A percentile compares a stretch with the other conserved stretches of the same genome.
These are phyloP conservation scores for Trichosporon sp. DNA, from an alignment of 1,284 basidiomycete species.

Conservation along the genomic window DNA sequence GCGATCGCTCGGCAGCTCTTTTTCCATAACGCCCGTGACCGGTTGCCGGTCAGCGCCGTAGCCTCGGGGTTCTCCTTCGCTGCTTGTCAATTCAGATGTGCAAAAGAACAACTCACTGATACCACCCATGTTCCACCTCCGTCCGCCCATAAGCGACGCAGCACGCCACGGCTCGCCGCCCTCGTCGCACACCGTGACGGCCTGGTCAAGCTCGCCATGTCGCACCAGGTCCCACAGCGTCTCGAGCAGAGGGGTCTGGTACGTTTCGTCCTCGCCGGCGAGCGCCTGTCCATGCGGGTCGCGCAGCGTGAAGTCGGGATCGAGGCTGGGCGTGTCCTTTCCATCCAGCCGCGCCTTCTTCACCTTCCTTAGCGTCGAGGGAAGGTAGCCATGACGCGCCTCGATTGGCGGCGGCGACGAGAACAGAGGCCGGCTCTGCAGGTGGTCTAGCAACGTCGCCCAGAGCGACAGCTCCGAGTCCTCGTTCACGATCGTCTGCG, in stretches of 20 bases:
- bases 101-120: constrained; percentile 39
- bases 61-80: constrained; percentile 57
- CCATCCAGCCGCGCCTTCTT: constrained; percentile 37
- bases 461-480: constrained; percentile 47
- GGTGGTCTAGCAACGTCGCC: constrained; percentile 50
- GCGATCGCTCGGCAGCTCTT: constrained; percentile 76
- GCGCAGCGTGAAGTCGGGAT: constrained; percentile 54
- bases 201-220: constrained; percentile 74
- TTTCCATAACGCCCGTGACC: constrained; percentile 79
- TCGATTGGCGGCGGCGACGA: constrained; percentile 48
- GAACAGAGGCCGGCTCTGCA: constrained; percentile 48
- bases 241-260: constrained; percentile 49
- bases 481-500: constrained; percentile 50
- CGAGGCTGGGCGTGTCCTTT: constrained; percentile 37
- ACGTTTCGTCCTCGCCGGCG: constrained; percentile 53
- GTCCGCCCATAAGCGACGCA: constrained; percentile 56
- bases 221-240: constrained; percentile 52
- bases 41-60: constrained; percentile 63
- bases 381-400: constrained; percentile 52
- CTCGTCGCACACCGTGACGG: constrained; percentile 77
- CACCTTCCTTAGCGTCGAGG: constrained; percentile 46
- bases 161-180: constrained; percentile 85
- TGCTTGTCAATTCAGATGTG: constrained; percentile 21
- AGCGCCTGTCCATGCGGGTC: constrained; percentile 47
- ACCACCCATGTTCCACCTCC: constrained; percentile 52